These are phyloP conservation scores for Salix koriyanagi DNA, from an alignment of 345 rosid species.

Conservation along the genomic window DNA sequence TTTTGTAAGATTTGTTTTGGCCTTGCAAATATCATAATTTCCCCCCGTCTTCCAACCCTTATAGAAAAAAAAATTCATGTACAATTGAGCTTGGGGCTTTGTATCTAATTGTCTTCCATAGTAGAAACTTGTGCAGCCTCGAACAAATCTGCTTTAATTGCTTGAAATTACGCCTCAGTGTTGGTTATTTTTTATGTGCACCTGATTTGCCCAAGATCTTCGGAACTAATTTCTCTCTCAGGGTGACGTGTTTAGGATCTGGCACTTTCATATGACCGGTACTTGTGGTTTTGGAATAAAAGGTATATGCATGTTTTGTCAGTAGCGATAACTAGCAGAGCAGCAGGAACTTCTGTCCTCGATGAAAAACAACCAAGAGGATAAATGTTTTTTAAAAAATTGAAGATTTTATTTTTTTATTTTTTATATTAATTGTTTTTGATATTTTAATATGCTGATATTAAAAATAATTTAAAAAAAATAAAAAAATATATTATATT, in stretches of 20 bases:
- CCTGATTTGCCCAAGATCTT: neutral
- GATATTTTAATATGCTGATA: no score
- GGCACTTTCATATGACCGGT: neutral
- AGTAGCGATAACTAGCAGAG: neutral
- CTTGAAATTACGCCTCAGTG: neutral
- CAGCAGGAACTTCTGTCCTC: no score
- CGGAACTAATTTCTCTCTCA: neutral
- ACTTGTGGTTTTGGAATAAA: neutral
- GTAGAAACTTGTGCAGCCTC: conserved; percentile 12
- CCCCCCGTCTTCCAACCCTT: conserved; percentile 1
- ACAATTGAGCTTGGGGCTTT: conserved; percentile 32
- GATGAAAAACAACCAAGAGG: no score
- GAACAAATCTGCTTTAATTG: neutral
- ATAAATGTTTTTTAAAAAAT: no score
- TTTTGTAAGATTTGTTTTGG: neutral
- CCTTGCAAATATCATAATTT: neutral
- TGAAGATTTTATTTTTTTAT: no score
- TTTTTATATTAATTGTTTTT: no score
- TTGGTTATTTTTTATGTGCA: no score
- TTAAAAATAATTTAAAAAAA: no score
- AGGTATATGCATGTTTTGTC: neutral
- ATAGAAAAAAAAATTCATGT: conserved; percentile 8
- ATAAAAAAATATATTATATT: no score
- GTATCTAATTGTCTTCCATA: conserved; percentile 29
- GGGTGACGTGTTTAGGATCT: neutral